Evolutionary conservation across 75 land plant species (phyloP), one percentile per base, ranked within the genome.

Genomic region (Selaginella tamariscina): DNA sequence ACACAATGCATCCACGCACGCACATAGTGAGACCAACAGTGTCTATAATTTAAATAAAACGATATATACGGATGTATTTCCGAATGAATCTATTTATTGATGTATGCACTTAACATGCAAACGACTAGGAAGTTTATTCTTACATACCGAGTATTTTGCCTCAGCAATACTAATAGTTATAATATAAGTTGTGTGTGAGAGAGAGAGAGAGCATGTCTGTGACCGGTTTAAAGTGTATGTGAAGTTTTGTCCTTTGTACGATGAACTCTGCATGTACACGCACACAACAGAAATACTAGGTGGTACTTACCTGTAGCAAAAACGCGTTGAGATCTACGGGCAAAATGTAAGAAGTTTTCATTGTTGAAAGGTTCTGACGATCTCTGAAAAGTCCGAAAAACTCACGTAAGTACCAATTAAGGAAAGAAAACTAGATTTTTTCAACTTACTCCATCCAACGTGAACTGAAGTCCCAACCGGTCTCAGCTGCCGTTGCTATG

Each of bases 381-480:
- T 88, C 73, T 54, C 98, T 93, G 87, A 64, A 74, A 56, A n/a
- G n/a, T n/a, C n/a, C n/a, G n/a, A n/a, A n/a, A n/a, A n/a, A n/a
- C n/a, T n/a, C n/a, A n/a, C n/a, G n/a, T n/a, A n/a, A n/a, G n/a
- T n/a, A n/a, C n/a, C n/a, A 39, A 39, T 5, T 39, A 5, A 39
- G 49, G 15, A 5, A 39, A 39, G 49, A 39, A 5, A 59, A 5
- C 5, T 2, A 27, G 8, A 23, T 5, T n/a, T 2, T 59, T 21
- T 59, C 2, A 60, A 56, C 67, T 68, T 71, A 86, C 98, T 87
- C 77, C 96, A 94, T 87, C 98, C 98, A 94, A 33, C 98, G 89
- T 0, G 98, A 78, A 56, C 98, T 87, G 72, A 94, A 94, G 70
- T 94, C 98, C 98, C 98, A 94, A 66, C 98, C 98, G 21, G 84